phyloP scores from a whole-genome alignment of 176 grass and related monocot genomes.

The Aegilops longissima region DNA sequence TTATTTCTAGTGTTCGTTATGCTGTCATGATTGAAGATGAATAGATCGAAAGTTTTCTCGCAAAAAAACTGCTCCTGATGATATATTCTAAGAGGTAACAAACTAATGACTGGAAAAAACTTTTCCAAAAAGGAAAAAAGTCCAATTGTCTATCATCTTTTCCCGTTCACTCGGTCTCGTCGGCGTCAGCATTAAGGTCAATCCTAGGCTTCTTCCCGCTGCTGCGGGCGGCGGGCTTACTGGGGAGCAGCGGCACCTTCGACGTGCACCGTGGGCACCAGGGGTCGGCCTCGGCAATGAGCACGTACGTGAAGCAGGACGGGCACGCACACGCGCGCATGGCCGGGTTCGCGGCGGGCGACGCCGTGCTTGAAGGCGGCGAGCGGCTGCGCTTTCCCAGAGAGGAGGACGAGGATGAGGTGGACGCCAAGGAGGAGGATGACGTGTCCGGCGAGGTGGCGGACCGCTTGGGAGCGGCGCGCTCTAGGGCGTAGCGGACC shows the following conservation, averaged over 20 bases:
- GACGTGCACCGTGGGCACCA: slow-evolving; percentile 59
- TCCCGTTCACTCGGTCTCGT: slow-evolving; percentile 41
- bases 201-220: slow-evolving; percentile 49
- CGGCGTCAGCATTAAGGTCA: slow-evolving; percentile 52
- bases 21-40: too few relatives aligned
- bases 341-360: neutral
- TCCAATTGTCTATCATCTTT: neutral
- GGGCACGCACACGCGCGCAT: slow-evolving; percentile 53
- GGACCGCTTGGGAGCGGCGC: slow-evolving; percentile 1
- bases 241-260: slow-evolving; percentile 39
- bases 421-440: slow-evolving; percentile 12
- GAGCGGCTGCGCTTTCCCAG: slow-evolving; percentile 36
- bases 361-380: neutral
- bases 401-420: slow-evolving; percentile 48
- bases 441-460: slow-evolving; percentile 6
- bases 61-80: neutral
- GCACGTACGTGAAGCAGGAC: slow-evolving; percentile 72
- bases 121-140: neutral
- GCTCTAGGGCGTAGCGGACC: slow-evolving; percentile 53
- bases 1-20: too few relatives aligned
- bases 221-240: neutral
- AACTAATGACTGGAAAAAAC: neutral
- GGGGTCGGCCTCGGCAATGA: slow-evolving; percentile 42
- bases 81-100: slow-evolving; percentile 10
- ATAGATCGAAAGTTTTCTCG: too few relatives aligned